These are phyloP conservation scores for Arthromyces matolae DNA, from an alignment of 768 basidiomycete species.

Conservation along the genomic window DNA sequence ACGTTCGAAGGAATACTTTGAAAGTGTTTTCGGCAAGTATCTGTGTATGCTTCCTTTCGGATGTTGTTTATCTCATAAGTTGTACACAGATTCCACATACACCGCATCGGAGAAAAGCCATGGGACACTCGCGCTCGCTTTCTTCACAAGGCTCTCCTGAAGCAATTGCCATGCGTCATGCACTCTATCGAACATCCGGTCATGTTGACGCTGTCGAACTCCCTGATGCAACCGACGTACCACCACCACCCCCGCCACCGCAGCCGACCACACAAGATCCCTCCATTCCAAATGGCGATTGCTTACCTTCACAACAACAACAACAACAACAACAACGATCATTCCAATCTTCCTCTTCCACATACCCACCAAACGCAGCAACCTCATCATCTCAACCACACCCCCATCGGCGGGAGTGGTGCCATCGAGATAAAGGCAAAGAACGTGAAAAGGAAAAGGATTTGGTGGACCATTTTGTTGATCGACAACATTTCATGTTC, in stretches of 20 bases:
- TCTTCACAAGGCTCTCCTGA: conserved; percentile 65
- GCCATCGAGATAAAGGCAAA: conserved; percentile 46
- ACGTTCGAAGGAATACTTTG: conserved; percentile 84
- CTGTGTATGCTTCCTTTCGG: not conserved
- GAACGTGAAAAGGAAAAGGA: conserved; percentile 34
- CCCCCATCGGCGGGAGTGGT: conserved; percentile 1
- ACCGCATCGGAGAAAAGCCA: conserved; percentile 52
- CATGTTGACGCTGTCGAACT: conserved; percentile 40
- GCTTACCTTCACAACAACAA: not conserved
- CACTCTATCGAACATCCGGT: conserved; percentile 74
- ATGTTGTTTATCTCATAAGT: not conserved
- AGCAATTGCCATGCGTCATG: conserved; percentile 80
- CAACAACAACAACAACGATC: not conserved
- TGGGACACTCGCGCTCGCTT: conserved; percentile 14
- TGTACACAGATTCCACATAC: conserved; percentile 52
- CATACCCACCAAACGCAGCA: not conserved
- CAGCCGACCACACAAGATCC: not conserved
- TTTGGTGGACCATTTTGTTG: conserved; percentile 43
- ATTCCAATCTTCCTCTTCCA: not conserved
- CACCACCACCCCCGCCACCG: not conserved
- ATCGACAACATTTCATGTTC: conserved; percentile 79
- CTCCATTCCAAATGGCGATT: not conserved
- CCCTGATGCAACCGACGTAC: conserved; percentile 17
- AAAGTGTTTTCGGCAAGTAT: conserved; percentile 84
- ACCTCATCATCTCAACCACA: conserved; percentile 3